Evolutionary conservation across 495 filamentous ascomycete genomes (phyloP).

Genomic region (Letharia columbiana): DNA sequence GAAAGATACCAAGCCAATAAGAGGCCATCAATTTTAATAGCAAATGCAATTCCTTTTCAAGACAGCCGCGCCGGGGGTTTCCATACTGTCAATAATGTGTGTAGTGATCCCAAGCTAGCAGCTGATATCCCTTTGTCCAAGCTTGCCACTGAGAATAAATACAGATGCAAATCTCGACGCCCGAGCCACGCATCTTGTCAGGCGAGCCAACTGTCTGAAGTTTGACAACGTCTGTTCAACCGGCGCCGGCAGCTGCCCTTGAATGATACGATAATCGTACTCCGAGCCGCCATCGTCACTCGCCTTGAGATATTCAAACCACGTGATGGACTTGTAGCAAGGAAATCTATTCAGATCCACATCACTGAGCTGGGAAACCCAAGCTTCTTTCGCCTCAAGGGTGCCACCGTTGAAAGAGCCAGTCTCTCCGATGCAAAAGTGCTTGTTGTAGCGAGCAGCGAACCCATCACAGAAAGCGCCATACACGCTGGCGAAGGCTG

Average conservation of each 20-base stretch:
- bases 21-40: neutral
- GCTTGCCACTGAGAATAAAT: neutral
- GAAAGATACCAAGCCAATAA: neutral
- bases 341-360: neutral
- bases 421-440: neutral
- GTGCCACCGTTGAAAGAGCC: neutral
- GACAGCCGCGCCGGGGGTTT: neutral
- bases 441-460: neutral
- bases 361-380: neutral
- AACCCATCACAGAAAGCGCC: neutral
- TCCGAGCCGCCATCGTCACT: neutral
- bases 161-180: neutral
- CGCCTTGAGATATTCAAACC: neutral
- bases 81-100: neutral
- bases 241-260: neutral
- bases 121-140: neutral
- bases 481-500: conserved; percentile 1
- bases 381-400: neutral
- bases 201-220: neutral
- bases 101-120: neutral
- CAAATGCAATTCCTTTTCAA: neutral
- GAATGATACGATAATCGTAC: neutral
- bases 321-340: neutral
- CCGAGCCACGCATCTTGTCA: neutral
- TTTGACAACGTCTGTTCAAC: neutral